Conservation (phyloP, 1,139 yeast species). For the Meyerozyma carpophila region DNA sequence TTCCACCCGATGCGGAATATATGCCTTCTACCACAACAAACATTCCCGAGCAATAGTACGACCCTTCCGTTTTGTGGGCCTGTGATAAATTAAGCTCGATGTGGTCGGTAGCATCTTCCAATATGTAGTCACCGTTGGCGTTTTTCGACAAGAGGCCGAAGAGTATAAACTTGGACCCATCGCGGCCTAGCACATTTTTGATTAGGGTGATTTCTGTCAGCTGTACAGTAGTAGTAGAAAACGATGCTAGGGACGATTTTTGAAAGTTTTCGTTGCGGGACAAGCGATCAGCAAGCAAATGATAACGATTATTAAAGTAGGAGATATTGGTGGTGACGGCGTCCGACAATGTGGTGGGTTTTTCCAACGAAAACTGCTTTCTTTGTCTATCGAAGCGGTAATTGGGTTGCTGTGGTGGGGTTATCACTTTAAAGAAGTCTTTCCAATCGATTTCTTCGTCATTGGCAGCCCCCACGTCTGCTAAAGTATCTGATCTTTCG, state of each 20-base stretch:
- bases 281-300: constrained; percentile 61
- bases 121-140: constrained; percentile 59
- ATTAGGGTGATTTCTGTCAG: constrained; percentile 57
- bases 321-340: constrained; percentile 15
- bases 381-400: constrained; percentile 61
- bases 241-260: constrained; percentile 38
- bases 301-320: constrained; percentile 42
- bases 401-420: constrained; percentile 61
- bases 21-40: constrained; percentile 82
- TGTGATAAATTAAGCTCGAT: constrained; percentile 69
- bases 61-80: constrained; percentile 58
- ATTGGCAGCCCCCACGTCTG: constrained; percentile 16
- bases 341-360: constrained; percentile 7
- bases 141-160: constrained; percentile 71
- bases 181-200: constrained; percentile 81
- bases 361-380: constrained; percentile 51
- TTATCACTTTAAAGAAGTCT: constrained; percentile 64
- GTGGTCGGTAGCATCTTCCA: constrained; percentile 79
- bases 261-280: constrained; percentile 74
- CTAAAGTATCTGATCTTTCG: constrained; percentile 26
- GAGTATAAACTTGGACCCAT: constrained; percentile 67
- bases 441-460: constrained; percentile 50
- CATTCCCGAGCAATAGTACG: constrained; percentile 76
- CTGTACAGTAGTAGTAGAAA: constrained; percentile 19
- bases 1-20: constrained; percentile 59